A percentile compares a stretch with the other conserved stretches of the same genome.
Evolutionary conservation across 2,329 filamentous ascomycete species (phyloP).

Genomic region (Trichophyton mentagrophytes): DNA sequence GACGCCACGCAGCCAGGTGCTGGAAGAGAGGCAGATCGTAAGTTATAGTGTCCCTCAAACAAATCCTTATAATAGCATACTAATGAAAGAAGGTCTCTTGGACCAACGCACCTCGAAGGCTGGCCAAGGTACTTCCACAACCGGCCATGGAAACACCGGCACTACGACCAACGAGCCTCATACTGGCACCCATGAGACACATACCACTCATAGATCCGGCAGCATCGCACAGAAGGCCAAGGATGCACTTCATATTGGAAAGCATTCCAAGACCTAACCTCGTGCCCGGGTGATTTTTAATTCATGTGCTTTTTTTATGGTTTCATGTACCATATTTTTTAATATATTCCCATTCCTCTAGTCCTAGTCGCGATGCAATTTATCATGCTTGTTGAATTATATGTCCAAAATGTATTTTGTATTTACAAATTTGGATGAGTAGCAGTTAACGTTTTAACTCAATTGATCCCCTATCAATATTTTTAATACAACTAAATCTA

Average conservation of each 20-base stretch:
- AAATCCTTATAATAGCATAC: not conserved
- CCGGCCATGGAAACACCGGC: not conserved
- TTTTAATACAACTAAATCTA: not conserved
- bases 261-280: slow-evolving; percentile 6
- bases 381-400: not conserved
- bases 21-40: slow-evolving; percentile 54
- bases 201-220: slow-evolving; percentile 6
- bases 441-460: not conserved
- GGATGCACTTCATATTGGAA: slow-evolving; percentile 24
- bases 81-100: slow-evolving; percentile 6
- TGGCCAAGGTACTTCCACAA: not conserved
- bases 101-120: slow-evolving; percentile 5
- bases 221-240: slow-evolving; percentile 19
- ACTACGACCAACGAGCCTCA: not conserved
- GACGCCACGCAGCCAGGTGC: slow-evolving; percentile 44
- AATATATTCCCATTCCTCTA: not conserved
- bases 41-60: slow-evolving; percentile 13
- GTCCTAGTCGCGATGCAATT: not conserved
- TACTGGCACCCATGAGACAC: not conserved
- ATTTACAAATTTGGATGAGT: not conserved
- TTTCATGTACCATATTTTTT: not conserved
- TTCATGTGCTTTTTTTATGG: no score
- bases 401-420: not conserved
- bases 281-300: not conserved
- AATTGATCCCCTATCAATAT: not conserved